Conservation (phyloP, 108 stramenopile species). For the Hondaea fermentalgiana region DNA sequence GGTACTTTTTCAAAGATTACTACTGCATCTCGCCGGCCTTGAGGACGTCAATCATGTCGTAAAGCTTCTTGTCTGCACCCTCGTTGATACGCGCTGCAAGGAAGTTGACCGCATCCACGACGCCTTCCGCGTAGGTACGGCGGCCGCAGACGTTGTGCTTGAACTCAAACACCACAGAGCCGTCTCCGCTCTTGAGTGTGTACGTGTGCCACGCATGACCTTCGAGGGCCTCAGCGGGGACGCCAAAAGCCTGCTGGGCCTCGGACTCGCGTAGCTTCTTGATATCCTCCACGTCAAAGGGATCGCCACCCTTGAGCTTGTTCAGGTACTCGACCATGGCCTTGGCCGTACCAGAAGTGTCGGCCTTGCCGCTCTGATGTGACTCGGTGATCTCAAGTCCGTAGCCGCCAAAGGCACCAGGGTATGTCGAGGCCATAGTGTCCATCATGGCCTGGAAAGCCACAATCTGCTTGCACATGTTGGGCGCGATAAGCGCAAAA, state of each 20-base stretch:
- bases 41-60: conserved; percentile 51
- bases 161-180: conserved; percentile 81
- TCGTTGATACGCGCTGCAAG: conserved; percentile 62
- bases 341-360: conserved; percentile 95
- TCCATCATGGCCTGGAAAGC: conserved; percentile 91
- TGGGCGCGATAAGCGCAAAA: conserved; percentile 91
- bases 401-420: conserved; percentile 84
- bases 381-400: conserved; percentile 76
- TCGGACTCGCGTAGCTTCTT: conserved; percentile 74
- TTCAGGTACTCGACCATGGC: conserved; percentile 77
- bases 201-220: conserved; percentile 98
- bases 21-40: conserved; percentile 36
- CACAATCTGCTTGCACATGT: conserved; percentile 99
- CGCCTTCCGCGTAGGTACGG: conserved; percentile 94
- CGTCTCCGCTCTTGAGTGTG: conserved; percentile 77
- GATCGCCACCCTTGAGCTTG: conserved; percentile 51
- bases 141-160: conserved; percentile 93
- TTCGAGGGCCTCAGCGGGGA: conserved; percentile 68
- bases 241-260: conserved; percentile 76
- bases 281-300: conserved; percentile 73
- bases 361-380: conserved; percentile 92
- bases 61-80: conserved; percentile 29
- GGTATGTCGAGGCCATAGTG: conserved; percentile 74
- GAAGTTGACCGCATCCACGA: conserved; percentile 90
- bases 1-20: too few species aligned